Evolutionary conservation across 768 basidiomycete species (phyloP).

Genomic region (Agrocybe praecox): DNA sequence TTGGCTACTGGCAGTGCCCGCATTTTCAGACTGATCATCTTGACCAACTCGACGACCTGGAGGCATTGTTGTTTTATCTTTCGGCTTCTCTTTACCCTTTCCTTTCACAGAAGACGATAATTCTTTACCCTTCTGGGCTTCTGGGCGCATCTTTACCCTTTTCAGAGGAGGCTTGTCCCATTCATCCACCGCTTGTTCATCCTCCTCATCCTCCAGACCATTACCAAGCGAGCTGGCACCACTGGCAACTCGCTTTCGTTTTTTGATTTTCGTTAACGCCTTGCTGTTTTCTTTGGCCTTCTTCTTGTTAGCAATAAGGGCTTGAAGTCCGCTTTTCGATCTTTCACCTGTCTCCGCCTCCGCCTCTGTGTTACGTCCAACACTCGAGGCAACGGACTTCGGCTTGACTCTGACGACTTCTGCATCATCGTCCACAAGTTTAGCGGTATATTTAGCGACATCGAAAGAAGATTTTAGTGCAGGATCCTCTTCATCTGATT

Average conservation of each 20-base stretch:
- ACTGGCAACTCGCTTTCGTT: slow-evolving; percentile 23
- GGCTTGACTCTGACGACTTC: slow-evolving; percentile 15
- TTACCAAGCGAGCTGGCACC: slow-evolving; percentile 3
- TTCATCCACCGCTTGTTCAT: slow-evolving; percentile 13
- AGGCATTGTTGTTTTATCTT: too few species aligned
- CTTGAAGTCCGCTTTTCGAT: slow-evolving; percentile 12
- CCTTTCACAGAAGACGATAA: not conserved
- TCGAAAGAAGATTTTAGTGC: slow-evolving; percentile 3
- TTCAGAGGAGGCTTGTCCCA: slow-evolving; percentile 30
- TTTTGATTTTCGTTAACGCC: slow-evolving; percentile 35
- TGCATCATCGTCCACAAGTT: slow-evolving; percentile 14
- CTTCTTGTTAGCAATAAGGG: slow-evolving; percentile 12
- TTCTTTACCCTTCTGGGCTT: not conserved
- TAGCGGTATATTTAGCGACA: slow-evolving; percentile 11
- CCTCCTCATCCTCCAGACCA: slow-evolving; percentile 6
- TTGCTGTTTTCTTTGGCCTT: slow-evolving; percentile 19
- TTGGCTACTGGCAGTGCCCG: not conserved
- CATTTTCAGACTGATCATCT: not conserved
- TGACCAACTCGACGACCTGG: not conserved
- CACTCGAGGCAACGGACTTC: not conserved
- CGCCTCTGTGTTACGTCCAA: not conserved
- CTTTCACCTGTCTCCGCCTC: not conserved
- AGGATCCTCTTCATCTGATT: not conserved
- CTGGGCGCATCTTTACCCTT: slow-evolving; percentile 16
- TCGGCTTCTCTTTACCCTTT: slow-evolving; percentile 6